A percentile compares a stretch with the other conserved stretches of the same genome.
Conservation (phyloP, 2,329 filamentous ascomycete genomes). For the Dactylellina drechsleri region DNA sequence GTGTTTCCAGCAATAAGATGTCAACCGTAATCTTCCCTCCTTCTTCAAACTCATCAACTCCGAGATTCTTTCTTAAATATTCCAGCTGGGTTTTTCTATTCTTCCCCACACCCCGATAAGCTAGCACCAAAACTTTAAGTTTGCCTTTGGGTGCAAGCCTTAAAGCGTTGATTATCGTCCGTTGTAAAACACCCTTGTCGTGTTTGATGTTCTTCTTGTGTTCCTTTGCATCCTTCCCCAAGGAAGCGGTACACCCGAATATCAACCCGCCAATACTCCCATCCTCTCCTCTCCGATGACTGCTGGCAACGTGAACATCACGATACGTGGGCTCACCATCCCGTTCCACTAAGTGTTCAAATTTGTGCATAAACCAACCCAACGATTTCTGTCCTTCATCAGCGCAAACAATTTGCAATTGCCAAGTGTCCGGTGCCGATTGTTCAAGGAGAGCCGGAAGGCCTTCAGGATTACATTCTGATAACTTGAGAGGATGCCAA, state of each 20-base stretch:
- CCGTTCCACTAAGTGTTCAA: conserved; percentile 28
- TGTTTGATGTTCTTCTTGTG: conserved; percentile 31
- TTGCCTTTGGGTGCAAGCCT: conserved; percentile 32
- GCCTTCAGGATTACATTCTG: conserved; percentile 42
- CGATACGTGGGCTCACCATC: conserved; percentile 41
- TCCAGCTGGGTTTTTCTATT: conserved; percentile 27
- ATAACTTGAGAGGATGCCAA: conserved; percentile 39
- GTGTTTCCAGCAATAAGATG: conserved; percentile 22
- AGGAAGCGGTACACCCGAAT: conserved; percentile 40
- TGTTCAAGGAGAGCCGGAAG: conserved; percentile 38
- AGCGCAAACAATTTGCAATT: conserved; percentile 46
- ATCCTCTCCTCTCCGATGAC: conserved; percentile 34
- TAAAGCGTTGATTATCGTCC: conserved; percentile 41
- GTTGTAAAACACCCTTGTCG: conserved; percentile 38
- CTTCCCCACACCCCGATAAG: conserved; percentile 22
- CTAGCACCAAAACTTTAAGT: conserved; percentile 36
- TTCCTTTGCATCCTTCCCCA: conserved; percentile 23
- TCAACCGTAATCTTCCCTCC: conserved; percentile 24
- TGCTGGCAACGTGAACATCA: conserved; percentile 48
- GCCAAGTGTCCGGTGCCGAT: conserved; percentile 35
- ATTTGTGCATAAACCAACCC: conserved; percentile 51
- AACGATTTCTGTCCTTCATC: conserved; percentile 41
- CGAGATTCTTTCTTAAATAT: conserved; percentile 26
- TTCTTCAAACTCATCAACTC: conserved; percentile 28
- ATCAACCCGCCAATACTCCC: conserved; percentile 46